Evolutionary conservation across 805 yeast species (phyloP).

Genomic region (Pichia cephalocereana): DNA sequence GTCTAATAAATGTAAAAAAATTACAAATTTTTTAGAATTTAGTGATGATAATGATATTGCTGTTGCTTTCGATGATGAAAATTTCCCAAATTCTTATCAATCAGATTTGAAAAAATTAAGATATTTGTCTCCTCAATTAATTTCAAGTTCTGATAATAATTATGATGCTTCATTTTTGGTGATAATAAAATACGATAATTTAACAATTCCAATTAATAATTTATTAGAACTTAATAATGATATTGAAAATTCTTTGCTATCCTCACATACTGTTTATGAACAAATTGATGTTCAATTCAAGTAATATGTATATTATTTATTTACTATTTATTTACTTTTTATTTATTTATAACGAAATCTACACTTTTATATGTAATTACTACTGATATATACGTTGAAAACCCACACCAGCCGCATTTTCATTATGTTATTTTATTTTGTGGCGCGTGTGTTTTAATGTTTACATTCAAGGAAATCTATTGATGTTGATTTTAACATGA

Average conservation of each 20-base stretch:
- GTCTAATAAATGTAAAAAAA: neutral
- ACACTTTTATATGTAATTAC: too few species aligned
- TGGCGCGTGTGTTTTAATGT: neutral
- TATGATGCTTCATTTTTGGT: constrained; percentile 1
- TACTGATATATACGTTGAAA: too few species aligned
- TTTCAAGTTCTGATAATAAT: neutral
- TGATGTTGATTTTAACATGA: too few species aligned
- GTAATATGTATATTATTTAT: too few species aligned
- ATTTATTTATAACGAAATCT: too few species aligned
- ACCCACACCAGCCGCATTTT: too few species aligned
- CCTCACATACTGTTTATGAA: too few species aligned
- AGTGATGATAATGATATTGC: constrained; percentile 3
- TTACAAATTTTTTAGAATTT: neutral
- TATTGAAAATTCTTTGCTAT: too few species aligned
- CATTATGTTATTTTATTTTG: too few species aligned
- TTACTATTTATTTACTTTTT: too few species aligned
- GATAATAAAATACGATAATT: constrained; percentile 1
- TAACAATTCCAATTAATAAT: neutral
- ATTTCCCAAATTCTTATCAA: neutral
- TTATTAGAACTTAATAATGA: too few species aligned
- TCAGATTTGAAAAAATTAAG: neutral
- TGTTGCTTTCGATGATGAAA: neutral
- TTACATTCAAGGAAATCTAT: neutral
- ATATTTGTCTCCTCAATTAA: neutral
- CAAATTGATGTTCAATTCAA: too few species aligned